Conservation (phyloP, 257 asterid genomes). For the Solanum phureja region DNA sequence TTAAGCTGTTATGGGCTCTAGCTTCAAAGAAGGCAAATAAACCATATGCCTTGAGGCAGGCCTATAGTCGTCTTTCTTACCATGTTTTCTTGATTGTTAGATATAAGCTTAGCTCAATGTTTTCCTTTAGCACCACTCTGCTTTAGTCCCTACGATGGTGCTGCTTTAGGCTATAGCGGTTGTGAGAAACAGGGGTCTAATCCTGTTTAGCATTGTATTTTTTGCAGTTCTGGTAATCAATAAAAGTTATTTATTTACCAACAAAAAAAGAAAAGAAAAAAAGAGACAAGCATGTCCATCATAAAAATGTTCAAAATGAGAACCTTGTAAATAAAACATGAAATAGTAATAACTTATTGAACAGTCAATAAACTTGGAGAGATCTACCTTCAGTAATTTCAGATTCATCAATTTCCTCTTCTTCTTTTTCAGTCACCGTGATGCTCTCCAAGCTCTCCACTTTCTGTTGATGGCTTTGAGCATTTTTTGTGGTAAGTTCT, state of each 20-base stretch:
- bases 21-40: background rate
- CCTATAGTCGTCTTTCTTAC: background rate
- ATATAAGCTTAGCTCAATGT: background rate
- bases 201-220: background rate
- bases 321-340: background rate
- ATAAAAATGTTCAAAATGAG: background rate
- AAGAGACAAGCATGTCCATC: background rate
- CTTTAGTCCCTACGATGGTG: background rate
- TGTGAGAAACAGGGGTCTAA: background rate
- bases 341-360: background rate
- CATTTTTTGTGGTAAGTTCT: constrained; percentile 63
- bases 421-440: constrained; percentile 26
- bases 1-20: background rate
- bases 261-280: background rate
- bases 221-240: background rate
- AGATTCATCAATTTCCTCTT: constrained; percentile 47
- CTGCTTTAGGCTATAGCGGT: background rate
- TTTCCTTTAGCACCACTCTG: background rate
- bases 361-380: background rate
- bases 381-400: constrained; percentile 61
- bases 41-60: background rate
- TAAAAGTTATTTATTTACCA: background rate
- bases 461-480: constrained; percentile 66
- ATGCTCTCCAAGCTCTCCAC: constrained; percentile 32
- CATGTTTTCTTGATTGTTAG: background rate